Conservation (phyloP, 2,329 filamentous ascomycete species). For the Phyllosticta paracitricarpa region DNA sequence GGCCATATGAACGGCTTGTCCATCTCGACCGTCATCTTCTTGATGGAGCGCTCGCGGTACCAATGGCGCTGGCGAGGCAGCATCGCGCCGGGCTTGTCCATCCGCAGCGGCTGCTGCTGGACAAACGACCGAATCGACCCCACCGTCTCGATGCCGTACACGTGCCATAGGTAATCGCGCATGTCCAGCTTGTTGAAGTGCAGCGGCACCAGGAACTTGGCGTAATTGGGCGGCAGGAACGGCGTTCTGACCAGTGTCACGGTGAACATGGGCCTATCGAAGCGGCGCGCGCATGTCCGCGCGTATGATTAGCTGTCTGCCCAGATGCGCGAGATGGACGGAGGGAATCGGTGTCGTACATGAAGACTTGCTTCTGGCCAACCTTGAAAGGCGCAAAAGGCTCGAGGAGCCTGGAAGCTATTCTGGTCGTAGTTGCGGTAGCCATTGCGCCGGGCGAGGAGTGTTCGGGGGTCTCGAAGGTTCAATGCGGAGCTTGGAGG, state of each 20-base stretch:
- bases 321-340: constrained; percentile 11
- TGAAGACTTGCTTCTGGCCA: constrained; percentile 37
- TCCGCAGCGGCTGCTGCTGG: constrained; percentile 55
- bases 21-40: constrained; percentile 94
- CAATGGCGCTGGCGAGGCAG: constrained; percentile 42
- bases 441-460: neutral
- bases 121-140: constrained; percentile 67
- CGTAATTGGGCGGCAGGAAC: constrained; percentile 65
- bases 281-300: neutral
- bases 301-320: neutral
- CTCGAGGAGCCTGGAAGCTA: constrained; percentile 8
- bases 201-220: constrained; percentile 83
- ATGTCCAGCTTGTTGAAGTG: constrained; percentile 94
- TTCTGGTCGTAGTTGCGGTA: neutral
- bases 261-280: constrained; percentile 64
- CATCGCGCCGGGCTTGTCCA: constrained; percentile 33
- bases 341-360: constrained; percentile 26
- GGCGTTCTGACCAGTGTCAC: constrained; percentile 68
- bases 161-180: constrained; percentile 84
- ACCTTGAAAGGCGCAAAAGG: constrained; percentile 18
- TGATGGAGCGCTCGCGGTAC: constrained; percentile 63
- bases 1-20: constrained; percentile 84
- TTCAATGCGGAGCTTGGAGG: constrained; percentile 17
- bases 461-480: neutral
- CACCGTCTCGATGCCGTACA: constrained; percentile 65